Conservation (phyloP, 257 asterid species). For the Echites panduratus region DNA sequence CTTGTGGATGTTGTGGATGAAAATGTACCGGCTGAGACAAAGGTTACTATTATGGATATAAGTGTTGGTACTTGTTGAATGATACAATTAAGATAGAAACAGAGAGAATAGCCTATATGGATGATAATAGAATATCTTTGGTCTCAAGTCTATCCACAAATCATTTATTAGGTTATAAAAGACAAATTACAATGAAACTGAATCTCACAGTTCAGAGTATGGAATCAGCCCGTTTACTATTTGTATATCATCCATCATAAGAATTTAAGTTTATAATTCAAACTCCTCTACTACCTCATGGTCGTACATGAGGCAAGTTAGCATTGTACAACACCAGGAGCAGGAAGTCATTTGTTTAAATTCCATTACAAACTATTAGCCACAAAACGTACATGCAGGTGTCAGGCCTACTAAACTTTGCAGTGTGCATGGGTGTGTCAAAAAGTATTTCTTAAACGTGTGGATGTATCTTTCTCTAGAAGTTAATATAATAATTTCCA, state of each 20-base stretch:
- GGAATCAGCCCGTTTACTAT: not conserved
- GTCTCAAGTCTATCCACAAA: not conserved
- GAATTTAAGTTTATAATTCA: not conserved
- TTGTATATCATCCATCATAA: not conserved
- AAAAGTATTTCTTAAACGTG: not conserved
- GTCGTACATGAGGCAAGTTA: not conserved
- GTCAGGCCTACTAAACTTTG: not conserved
- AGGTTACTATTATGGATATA: conserved; percentile 7
- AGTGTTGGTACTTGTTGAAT: not conserved
- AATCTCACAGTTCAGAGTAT: not conserved
- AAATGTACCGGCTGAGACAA: conserved; percentile 32
- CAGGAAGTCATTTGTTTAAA: not conserved
- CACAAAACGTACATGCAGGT: not conserved
- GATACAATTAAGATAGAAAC: not conserved
- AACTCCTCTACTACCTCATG: not conserved
- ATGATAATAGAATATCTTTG: not conserved
- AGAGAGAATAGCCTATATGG: not conserved
- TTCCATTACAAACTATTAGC: not conserved
- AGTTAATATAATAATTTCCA: not conserved
- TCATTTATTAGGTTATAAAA: not conserved
- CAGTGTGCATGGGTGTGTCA: not conserved
- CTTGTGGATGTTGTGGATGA: conserved; percentile 53
- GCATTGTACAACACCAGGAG: not conserved
- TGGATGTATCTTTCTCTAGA: not conserved
- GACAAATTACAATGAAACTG: not conserved